Evolutionary conservation across 1,139 yeast species (phyloP).

Genomic region (Kluyveromyces sp.): DNA sequence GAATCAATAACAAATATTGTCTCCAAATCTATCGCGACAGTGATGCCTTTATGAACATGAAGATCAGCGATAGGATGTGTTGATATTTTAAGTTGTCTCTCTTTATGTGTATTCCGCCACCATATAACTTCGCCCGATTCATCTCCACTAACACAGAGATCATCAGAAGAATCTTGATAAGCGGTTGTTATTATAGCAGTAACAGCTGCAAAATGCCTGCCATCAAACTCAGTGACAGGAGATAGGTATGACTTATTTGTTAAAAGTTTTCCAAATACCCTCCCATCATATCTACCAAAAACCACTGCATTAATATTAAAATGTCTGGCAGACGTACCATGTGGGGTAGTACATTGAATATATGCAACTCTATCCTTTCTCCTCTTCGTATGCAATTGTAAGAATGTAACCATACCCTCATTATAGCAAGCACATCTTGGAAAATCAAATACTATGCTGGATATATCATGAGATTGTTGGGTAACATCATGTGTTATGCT

Average conservation of each 20-base stretch:
- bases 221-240: conserved; percentile 32
- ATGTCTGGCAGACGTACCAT: conserved; percentile 32
- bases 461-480: conserved; percentile 19
- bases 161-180: conserved; percentile 19
- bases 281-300: conserved; percentile 41
- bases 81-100: conserved; percentile 17
- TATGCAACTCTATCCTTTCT: conserved; percentile 25
- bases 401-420: conserved; percentile 31
- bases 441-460: conserved; percentile 28
- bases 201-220: conserved; percentile 30
- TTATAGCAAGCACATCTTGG: conserved; percentile 32
- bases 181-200: conserved; percentile 30
- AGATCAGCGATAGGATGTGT: conserved; percentile 20
- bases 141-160: conserved; percentile 37
- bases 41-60: conserved; percentile 19
- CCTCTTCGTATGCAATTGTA: conserved; percentile 27
- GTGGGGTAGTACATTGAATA: conserved; percentile 34
- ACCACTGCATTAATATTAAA: conserved; percentile 32
- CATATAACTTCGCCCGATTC: conserved; percentile 34
- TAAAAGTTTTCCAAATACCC: conserved; percentile 34
- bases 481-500: conserved; percentile 21
- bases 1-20: conserved; percentile 20
- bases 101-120: conserved; percentile 31
- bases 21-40: conserved; percentile 24
- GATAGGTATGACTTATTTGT: conserved; percentile 33